These are phyloP conservation scores for Polyporus arcularius DNA, from an alignment of 768 basidiomycete species.

Conservation along the genomic window DNA sequence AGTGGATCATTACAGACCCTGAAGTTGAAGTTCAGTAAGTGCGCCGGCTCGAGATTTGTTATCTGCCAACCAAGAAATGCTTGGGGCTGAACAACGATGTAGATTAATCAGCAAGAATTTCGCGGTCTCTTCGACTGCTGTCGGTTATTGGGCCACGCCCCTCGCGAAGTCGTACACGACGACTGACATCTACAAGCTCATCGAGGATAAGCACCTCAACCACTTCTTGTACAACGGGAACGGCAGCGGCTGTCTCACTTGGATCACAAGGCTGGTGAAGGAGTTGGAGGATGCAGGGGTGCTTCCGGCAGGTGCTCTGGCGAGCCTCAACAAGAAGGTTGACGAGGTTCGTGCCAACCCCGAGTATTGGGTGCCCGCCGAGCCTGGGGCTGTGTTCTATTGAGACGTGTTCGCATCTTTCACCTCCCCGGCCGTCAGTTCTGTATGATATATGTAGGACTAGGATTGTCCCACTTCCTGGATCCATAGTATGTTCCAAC, in stretches of 20 bases:
- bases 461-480: too few relatives aligned
- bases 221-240: slow-evolving; percentile 1
- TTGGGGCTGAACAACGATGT: too few relatives aligned
- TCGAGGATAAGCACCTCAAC: neutral
- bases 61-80: too few relatives aligned
- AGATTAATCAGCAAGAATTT: slow-evolving; percentile 3
- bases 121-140: neutral
- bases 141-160: neutral
- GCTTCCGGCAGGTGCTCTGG: neutral
- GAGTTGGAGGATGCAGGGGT: neutral
- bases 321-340: neutral
- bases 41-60: neutral
- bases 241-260: slow-evolving; percentile 5
- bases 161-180: neutral
- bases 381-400: neutral
- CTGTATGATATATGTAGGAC: too few relatives aligned
- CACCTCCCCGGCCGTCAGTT: neutral
- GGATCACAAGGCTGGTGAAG: neutral
- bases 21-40: neutral
- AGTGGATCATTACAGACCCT: neutral
- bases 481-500: too few relatives aligned
- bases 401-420: too few relatives aligned
- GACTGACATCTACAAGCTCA: slow-evolving; percentile 2
- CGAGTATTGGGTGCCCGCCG: neutral
- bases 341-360: neutral